Base-by-base conservation (phyloP, 345 rosid genomes). In the Citrus reticulata region DNA sequence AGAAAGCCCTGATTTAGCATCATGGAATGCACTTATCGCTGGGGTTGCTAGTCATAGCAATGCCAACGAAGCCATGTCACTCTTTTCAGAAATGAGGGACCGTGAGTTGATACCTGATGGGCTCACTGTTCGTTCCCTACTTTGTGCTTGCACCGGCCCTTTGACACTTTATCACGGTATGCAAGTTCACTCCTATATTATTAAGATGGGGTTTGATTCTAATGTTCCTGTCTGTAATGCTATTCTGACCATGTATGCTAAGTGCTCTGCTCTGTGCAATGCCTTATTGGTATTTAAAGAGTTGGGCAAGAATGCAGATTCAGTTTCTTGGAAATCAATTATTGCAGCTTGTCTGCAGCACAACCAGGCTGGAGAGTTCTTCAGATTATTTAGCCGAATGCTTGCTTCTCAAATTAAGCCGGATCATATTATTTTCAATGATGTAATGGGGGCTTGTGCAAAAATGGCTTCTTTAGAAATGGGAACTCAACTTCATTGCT, bases 311-410 rank as follows among this genome's bases (percentile, higher is more conserved):
- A 61, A 82, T 29, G 83, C 78, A 42, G 93, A 94, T 87, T 82
- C 78, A 61, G 78, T 91, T 74, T 87, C 97, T 9, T 93, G 98
- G 98, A 91, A 91, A 54, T 85, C 95, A 42, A 83, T 92, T 84
- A 84, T 94, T 29, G 83, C 87, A 3, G 94, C 95, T 9, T 91
- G 92, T 83, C 72, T 89, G 80, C 90, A 86, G 75, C 90, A 89
- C 27, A 82, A 81, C 70, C 85, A 84, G 76, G 81, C 91, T 40
- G 76, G 79, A 81, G 93, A 88, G 72, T 78, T 90, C 77, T 81
- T 94, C 81, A 78, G 85, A 81, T 81, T 90, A 39, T 89, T 94
- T 64, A 88, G 77, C 81, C 75, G 78, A 60, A 87, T 94, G 91
- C 81, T 88, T 57, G 58, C 74, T 77, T 85, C 91, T 79, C 80